Conservation (phyloP, 805 yeast genomes). For the Isabelozyma heimii region DNA sequence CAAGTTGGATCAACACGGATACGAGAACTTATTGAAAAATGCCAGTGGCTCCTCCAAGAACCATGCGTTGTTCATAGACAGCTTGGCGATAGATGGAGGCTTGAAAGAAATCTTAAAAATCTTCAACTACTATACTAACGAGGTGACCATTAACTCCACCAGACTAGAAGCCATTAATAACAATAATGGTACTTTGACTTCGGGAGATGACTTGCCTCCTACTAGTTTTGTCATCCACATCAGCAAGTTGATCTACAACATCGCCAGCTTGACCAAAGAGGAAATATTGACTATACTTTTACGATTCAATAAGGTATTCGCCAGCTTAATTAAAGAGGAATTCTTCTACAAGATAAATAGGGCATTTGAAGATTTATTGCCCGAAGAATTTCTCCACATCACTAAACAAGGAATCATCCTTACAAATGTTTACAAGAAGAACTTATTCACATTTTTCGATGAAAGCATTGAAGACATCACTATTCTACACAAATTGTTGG, state of each 20-base stretch:
- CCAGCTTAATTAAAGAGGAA: conserved; percentile 27
- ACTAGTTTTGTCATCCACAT: conserved; percentile 20
- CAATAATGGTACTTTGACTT: conserved; percentile 2
- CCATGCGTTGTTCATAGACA: conserved; percentile 13
- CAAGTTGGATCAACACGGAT: conserved; percentile 26
- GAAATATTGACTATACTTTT: conserved; percentile 33
- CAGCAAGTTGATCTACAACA: conserved; percentile 12
- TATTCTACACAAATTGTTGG: conserved; percentile 18
- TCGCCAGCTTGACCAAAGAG: conserved; percentile 19
- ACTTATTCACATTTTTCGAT: conserved; percentile 17
- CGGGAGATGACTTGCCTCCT: conserved; percentile 10
- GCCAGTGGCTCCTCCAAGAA: conserved; percentile 3
- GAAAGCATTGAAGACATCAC: conserved; percentile 6
- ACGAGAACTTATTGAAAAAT: conserved; percentile 25
- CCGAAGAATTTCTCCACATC: conserved; percentile 28
- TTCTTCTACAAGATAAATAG: conserved; percentile 34
- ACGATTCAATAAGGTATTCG: conserved; percentile 26
- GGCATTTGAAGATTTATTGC: conserved; percentile 31
- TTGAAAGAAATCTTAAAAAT: conserved; percentile 25
- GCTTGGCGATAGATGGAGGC: conserved; percentile 11
- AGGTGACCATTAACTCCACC: conserved; percentile 11
- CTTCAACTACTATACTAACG: conserved; percentile 28
- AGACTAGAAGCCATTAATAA: conserved; percentile 10
- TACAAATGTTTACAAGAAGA: conserved; percentile 13
- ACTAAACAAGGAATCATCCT: conserved; percentile 35